phyloP scores from a whole-genome alignment of 176 grass and related monocot species.

The Hyparrhenia diplandra region DNA sequence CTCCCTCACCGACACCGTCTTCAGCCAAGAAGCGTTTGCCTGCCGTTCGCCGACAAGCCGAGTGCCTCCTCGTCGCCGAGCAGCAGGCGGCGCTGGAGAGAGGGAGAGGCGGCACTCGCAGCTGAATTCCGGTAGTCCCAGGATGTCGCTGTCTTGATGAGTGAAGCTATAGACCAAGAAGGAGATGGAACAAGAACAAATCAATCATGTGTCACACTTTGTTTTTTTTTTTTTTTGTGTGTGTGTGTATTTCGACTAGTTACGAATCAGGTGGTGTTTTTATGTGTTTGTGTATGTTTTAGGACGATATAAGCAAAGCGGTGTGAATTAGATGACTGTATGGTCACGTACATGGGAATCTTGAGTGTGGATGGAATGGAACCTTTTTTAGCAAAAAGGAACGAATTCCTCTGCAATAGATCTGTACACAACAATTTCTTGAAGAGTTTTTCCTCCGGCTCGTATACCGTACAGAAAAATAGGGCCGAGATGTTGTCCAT shows the following conservation, averaged over 20 bases:
- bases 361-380: no score
- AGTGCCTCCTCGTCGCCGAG: slow-evolving; percentile 11
- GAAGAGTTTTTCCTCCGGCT: no score
- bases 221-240: not conserved
- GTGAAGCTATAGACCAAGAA: not conserved
- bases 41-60: slow-evolving; percentile 20
- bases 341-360: no score
- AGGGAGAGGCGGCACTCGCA: slow-evolving; percentile 25
- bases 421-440: no score
- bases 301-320: no score
- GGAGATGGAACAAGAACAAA: not conserved
- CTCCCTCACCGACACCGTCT: slow-evolving; percentile 16
- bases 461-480: not conserved
- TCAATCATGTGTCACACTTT: not conserved
- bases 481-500: not conserved
- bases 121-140: slow-evolving; percentile 43
- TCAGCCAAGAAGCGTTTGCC: slow-evolving; percentile 47
- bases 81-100: slow-evolving; percentile 9
- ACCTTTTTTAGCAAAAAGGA: no score
- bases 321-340: no score
- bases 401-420: no score
- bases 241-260: no score
- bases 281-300: no score
- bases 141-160: not conserved
- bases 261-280: no score